Base-by-base conservation (phyloP, 352 stramenopile genomes). In the Aphanomyces stellatus region DNA sequence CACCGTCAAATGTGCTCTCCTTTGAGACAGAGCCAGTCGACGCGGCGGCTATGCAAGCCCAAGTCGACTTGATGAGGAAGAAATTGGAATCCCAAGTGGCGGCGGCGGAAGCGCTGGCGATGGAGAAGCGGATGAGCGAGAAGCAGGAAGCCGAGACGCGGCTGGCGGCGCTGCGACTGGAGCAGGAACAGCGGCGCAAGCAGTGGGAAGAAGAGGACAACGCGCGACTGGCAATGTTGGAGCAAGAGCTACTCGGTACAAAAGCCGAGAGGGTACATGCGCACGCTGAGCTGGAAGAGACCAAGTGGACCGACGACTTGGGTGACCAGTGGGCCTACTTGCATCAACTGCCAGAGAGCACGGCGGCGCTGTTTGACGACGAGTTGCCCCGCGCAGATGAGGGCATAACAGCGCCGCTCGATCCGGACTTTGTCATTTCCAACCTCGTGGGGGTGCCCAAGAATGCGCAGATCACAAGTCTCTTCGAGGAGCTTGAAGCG, bases 401-500 rank as follows among this genome's bases (percentile, higher is more conserved):
- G n/a, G n/a, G n/a, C n/a, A n/a, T n/a, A n/a, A n/a, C n/a, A n/a
- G n/a, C 37, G 2, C 13, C 13, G 13, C 37, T 15, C 33, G 25
- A 34, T 6, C 13, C 22, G 4, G 25, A 33, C 11, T 1, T 37
- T 34, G 31, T 64, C 15, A 13, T 34, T 5, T 31, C 49, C 4
- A 51, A 48, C 22, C 10, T 64, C 2, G 19, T 51, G 4, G 35
- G 33, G 1, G n/a, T 35, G 25, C 34, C 33, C 4, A 37, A 48
- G 22, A 13, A 24, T 13, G 72, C 78, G 3, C 77, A 88, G 8
- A 77, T 93, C 0, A 78, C 82, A 13, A 91, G 81, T 42, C 51
- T 96, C 49, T 91, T 94, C 43, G 82, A 88, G 40, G 72, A 90
- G 40, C 80, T 95, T 27, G 83, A 93, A 62, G 81, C 73, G 81